Evolutionary conservation across 768 basidiomycete genomes (phyloP).

Genomic region (Hemileccinum impolitum): DNA sequence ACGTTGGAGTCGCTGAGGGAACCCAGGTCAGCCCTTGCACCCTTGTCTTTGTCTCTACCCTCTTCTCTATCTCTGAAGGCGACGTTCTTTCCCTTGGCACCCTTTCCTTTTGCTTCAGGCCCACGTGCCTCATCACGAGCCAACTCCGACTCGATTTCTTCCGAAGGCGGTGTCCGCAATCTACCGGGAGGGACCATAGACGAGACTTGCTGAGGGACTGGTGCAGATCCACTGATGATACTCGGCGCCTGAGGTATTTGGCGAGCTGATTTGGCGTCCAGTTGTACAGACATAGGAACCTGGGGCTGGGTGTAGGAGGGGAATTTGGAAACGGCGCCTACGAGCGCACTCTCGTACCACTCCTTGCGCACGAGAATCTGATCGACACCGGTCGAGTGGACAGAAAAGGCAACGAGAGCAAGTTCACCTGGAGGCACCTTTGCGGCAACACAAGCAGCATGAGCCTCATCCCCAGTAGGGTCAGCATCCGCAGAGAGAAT

Average conservation of each 20-base stretch:
- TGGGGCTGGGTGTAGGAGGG: slow-evolving; percentile 44
- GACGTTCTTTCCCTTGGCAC: slow-evolving; percentile 52
- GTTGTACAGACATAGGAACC: slow-evolving; percentile 15
- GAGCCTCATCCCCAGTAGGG: slow-evolving; percentile 77
- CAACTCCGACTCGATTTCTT: slow-evolving; percentile 68
- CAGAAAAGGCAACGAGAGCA: slow-evolving; percentile 81
- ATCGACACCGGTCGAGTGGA: slow-evolving; percentile 88
- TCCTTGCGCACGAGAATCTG: slow-evolving; percentile 84
- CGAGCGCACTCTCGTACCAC: slow-evolving; percentile 73
- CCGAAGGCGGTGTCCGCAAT: slow-evolving; percentile 66
- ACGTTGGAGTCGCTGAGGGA: slow-evolving; percentile 51
- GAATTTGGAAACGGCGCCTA: slow-evolving; percentile 56
- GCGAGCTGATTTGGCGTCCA: slow-evolving; percentile 25
- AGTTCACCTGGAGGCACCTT: slow-evolving; percentile 74
- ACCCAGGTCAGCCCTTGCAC: slow-evolving; percentile 23
- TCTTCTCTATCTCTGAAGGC: slow-evolving; percentile 61
- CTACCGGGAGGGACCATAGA: slow-evolving; percentile 39
- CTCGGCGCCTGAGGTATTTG: slow-evolving; percentile 29
- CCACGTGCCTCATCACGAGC: slow-evolving; percentile 55
- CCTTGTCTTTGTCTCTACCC: slow-evolving; percentile 37
- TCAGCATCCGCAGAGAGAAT: slow-evolving; percentile 83
- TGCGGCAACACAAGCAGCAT: slow-evolving; percentile 80
- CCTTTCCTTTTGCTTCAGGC: slow-evolving; percentile 50
- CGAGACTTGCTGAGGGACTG: slow-evolving; percentile 13
- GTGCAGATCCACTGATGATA: slow-evolving; percentile 20